Evolutionary conservation across 2,329 filamentous ascomycete species (phyloP).

Genomic region (Colletotrichum lini): DNA sequence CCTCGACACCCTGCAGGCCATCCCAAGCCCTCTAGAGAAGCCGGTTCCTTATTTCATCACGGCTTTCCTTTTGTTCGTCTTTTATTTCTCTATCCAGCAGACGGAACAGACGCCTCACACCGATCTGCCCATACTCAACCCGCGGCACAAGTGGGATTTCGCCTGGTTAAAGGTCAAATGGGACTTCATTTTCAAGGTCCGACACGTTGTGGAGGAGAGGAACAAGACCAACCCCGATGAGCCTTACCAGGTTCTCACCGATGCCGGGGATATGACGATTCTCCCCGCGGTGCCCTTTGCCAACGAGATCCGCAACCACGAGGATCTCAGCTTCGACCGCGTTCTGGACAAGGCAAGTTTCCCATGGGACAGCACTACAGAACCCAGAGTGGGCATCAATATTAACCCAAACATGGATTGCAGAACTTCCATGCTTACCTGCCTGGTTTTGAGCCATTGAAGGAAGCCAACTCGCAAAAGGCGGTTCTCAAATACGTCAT

Average conservation of each 20-base stretch:
- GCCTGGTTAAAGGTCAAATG: slow-evolving; percentile 32
- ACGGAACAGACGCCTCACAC: slow-evolving; percentile 18
- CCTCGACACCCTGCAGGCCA: slow-evolving; percentile 35
- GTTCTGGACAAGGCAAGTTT: slow-evolving; percentile 27
- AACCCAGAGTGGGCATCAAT: too few relatives aligned
- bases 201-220: slow-evolving; percentile 17
- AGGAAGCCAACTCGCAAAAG: slow-evolving; percentile 31
- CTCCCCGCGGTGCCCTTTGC: slow-evolving; percentile 34
- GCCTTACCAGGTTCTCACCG: slow-evolving; percentile 28
- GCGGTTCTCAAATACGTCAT: slow-evolving; percentile 33
- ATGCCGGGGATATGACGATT: slow-evolving; percentile 34
- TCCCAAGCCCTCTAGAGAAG: slow-evolving; percentile 35
- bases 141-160: slow-evolving; percentile 31
- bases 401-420: too few relatives aligned
- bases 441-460: slow-evolving; percentile 33
- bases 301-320: slow-evolving; percentile 40
- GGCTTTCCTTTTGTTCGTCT: slow-evolving; percentile 31
- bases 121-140: slow-evolving; percentile 18
- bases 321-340: slow-evolving; percentile 38
- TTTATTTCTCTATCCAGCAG: slow-evolving; percentile 37
- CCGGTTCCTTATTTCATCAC: slow-evolving; percentile 40
- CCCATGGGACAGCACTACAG: too few relatives aligned
- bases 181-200: slow-evolving; percentile 25
- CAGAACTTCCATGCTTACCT: slow-evolving; percentile 35
- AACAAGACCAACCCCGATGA: slow-evolving; percentile 19